Evolutionary conservation across 176 grass and related monocot species (phyloP).

Genomic region (Chloris gayana): DNA sequence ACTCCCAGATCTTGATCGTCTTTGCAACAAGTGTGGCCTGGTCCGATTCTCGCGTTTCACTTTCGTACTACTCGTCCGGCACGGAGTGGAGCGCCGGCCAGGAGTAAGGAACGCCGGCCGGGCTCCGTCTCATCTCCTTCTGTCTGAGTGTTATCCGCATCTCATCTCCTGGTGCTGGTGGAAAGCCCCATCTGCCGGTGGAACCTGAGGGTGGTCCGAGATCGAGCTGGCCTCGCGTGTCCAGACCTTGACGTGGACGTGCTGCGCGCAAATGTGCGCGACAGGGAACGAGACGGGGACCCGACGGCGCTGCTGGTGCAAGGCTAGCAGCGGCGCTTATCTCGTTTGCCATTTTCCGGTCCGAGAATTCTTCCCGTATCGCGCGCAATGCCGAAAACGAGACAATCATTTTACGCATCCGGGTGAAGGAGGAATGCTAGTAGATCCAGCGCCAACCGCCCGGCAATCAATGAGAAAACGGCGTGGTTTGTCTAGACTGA

Average conservation of each 20-base stretch:
- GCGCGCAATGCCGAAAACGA: background rate
- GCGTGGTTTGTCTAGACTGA: background rate
- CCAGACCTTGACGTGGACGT: background rate
- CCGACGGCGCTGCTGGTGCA: too few species aligned
- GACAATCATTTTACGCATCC: background rate
- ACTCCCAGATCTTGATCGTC: background rate
- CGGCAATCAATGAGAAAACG: slow-evolving; percentile 22
- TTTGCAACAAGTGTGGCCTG: background rate
- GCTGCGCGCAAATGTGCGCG: too few species aligned
- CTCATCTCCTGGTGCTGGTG: background rate
- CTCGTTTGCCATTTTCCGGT: background rate
- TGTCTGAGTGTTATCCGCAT: background rate
- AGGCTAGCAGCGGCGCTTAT: too few species aligned
- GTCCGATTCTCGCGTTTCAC: background rate
- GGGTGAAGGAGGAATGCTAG: background rate
- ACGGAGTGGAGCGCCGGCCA: background rate
- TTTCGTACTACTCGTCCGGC: background rate
- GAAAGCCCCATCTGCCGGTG: background rate
- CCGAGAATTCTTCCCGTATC: background rate
- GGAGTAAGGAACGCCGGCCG: too few species aligned
- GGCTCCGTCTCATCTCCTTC: too few species aligned
- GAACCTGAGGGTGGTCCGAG: background rate
- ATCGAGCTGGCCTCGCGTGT: slow-evolving; percentile 14
- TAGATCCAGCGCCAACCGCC: background rate
- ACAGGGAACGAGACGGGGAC: too few species aligned